Evolutionary conservation across 2,329 filamentous ascomycete genomes (phyloP), one percentile per base, ranked within the genome.

Genomic region (Orbilia brochopaga): DNA sequence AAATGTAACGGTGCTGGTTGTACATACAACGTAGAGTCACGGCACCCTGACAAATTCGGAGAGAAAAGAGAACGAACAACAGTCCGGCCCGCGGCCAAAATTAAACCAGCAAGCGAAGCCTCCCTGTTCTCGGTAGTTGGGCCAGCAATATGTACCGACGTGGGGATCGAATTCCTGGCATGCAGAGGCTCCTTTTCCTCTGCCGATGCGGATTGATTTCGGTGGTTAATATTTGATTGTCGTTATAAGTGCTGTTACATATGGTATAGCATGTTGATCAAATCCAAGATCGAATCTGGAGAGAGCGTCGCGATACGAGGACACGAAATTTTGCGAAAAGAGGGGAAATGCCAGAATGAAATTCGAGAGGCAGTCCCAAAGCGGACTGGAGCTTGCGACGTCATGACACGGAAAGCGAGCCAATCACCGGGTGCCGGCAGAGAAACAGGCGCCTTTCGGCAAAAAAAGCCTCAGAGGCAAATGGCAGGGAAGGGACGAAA

Each of bases 1-100:
- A 50, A 40, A 63, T 63, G 58, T 70, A 70, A 70, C 66, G 51
- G 65, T 63, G 32, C 17, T 40, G 27, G 66, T 64, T n/a, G 59
- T 70, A 70, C 66, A 70, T 21, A 21, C 44, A 32, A 3, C 27
- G 8, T 32, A 32, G 8, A n/a, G n/a, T n/a, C 27, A 8, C 27
- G 27, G 27, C 27, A 32, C 4, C 44, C 44, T 48, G 44, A 48
- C 19, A 17, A 42, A 42, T 57, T 46, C 58, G 52, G 65, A 54
- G 46, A 52, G 19, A 30, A n/a, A 52, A 19, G 27, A 3, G 27
- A 32, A 3, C 8, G 27, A 4, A 32, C 8, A 32, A 3, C 4
- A 4, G 27, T 4, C 27, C 27, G 8, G 42, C 46, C 5, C 8
- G 52, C 48, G 15, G 32, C 30, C 64, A 52, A 54, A 52, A 21